Base-by-base conservation (phyloP, 2,329 filamentous ascomycete genomes). In the Cryphonectria carpinicola region DNA sequence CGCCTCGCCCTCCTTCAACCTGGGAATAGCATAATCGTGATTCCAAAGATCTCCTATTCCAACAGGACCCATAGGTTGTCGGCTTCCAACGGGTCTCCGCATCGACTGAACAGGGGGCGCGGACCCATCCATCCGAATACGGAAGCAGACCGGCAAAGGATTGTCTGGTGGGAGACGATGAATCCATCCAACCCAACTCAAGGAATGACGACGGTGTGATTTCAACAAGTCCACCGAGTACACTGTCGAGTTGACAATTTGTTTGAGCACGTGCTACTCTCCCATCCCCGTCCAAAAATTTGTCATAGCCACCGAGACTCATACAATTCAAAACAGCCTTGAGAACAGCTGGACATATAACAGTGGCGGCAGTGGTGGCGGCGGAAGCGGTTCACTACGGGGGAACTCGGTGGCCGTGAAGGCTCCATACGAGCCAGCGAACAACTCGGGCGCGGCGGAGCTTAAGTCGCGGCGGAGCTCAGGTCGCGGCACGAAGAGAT, bases 121-220 rank as follows among this genome's bases (percentile, higher is more conserved):
- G 35, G 61, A 41, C 43, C 32, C 37, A n/a, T 41, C n/a, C 6
- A n/a, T 32, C 39, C 61, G 39, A 64, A 28, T 19, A 10, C 39
- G 61, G 61, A 46, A 46, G 5, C n/a, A 46, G 17, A 17, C 61
- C 61, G 39, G 61, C 61, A 64, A 64, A 64, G 11, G 5, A 43
- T 25, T n/a, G 17, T 32, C 4, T 56, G 13, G 11, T 2, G 25
- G 28, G 7, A 28, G 25, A 7, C 17, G 6, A 17, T 28, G 32
- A 35, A 13, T 14, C 25, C 2, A 17, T 32, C 5, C 32, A 32
- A 32, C 32, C 32, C 32, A 32, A 32, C 32, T 32, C 32, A 32
- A 6, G 3, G 8, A 58, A 35, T 10, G n/a, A 19, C 14, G 13
- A 58, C 54, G 28, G 13, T 32, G 5, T 58, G 13, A 14, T 46